Evolutionary conservation across 129 eudicot genomes (phyloP), one percentile per base, ranked within the genome.

Genomic region (Flaveria sonorensis): DNA sequence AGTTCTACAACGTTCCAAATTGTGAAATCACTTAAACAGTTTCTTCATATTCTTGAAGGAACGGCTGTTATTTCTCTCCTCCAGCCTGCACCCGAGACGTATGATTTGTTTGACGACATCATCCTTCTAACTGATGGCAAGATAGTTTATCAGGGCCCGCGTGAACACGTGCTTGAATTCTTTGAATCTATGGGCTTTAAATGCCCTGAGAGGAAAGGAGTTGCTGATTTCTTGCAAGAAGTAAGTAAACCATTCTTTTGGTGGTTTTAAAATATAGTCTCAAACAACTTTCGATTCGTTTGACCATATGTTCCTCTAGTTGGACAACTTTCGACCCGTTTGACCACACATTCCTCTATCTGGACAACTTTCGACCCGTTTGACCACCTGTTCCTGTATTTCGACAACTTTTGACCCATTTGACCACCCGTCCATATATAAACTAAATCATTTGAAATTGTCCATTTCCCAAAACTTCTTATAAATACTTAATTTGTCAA

Each of bases 1-100:
- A 89, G 94, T 79, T 89, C 94, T 1, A 89, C 94, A 62, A 87
- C 94, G 59, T 89, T 76, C 79, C 91, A 86, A 69, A 89, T 86
- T 52, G 89, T 89, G 52, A 89, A 89, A 43, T 70, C 87, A 2
- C 81, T 89, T 28, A 78, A 73, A 14, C 93, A 89, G 67, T 79
- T 81, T 42, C 86, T 90, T 51, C 96, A 90, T 79, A 88, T 90
- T 60, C 82, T 90, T 40, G 76, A 84, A 70, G 91, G 89, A 82
- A 90, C 93, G 30, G 91, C 93, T n/a, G 78, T 88, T n/a, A 90
- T 90, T 56, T 88, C 93, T 72, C 91, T 90, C 59, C 85, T 90
- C 11, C 96, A 90, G 81, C 96, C 96, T 1, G 93, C 96, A 72
- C 96, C 96, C 14, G 96, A 90, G 71, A 86, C 96, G 0, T 90